Base-by-base conservation (phyloP, 2,329 filamentous ascomycete genomes). In the Sphaerulina musiva region DNA sequence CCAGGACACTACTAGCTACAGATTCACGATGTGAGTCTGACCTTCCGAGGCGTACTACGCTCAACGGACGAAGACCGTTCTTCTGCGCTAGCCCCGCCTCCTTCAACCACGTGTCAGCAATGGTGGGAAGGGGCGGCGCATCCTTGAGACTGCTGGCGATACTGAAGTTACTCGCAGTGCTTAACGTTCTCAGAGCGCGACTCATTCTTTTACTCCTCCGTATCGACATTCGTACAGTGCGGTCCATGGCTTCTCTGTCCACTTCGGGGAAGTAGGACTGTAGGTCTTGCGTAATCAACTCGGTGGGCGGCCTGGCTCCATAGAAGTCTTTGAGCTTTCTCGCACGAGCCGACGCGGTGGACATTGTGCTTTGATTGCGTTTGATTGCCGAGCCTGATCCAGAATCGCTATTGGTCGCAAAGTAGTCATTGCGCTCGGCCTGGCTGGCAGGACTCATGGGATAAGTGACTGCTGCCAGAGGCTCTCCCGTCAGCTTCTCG, bases 181-280 rank as follows among this genome's bases (percentile, higher is more conserved):
- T 96, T 55, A 98, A 79, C 31, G 92, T 88, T 70, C 89, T 95
- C 61, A 95, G 92, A 61, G 95, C 89, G 69, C 89, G 88, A 74
- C 92, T 97, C 59, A 97, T 78, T 50, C 93, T 86, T 50, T 88
- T 89, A 40, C 92, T 97, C 62, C 93, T 82, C 62, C 92, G 83
- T 71, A 96, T 86, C 0, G 92, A 96, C 72, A 96, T 82, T 46
- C 93, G 87, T 59, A 95, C 91, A 0, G 93, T 97, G 63, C 90
- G 87, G 70, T 97, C 93, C 68, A 98, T 96, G 64, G 95, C 89
- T 68, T 95, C 91, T 53, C 89, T 85, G 47, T 91, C 84, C 65
- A 97, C 92, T 66, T 95, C 90, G 0, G 93, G 93, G 78, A 98
- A 98, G 76, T 97, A 98, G 0, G 91, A 95, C 1, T 89, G 93